These are phyloP conservation scores for Brassica balearica DNA, from an alignment of 441 rosid genomes.

Conservation along the genomic window DNA sequence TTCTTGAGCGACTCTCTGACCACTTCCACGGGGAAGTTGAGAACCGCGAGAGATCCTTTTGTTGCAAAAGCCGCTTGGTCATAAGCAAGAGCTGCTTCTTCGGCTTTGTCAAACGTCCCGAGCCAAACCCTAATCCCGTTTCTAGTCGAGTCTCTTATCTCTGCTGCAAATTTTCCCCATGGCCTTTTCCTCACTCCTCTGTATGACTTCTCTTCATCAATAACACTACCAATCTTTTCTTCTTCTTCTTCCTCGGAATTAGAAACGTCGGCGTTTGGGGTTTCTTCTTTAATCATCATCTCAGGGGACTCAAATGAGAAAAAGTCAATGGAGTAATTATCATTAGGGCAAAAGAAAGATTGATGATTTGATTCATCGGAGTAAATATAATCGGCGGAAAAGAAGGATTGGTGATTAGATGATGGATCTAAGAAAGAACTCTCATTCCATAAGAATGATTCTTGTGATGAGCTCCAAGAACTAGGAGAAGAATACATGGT, in stretches of 20 bases:
- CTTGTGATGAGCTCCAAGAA: conserved; percentile 47
- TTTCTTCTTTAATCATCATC: conserved; percentile 20
- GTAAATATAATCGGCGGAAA: conserved; percentile 6
- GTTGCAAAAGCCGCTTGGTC: too few species aligned
- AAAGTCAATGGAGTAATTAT: conserved; percentile 28
- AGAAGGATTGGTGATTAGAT: conserved; percentile 33
- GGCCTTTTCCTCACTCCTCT: too few species aligned
- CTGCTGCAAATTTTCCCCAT: too few species aligned
- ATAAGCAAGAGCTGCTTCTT: too few species aligned
- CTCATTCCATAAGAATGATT: conserved; percentile 36
- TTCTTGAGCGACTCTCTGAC: too few species aligned
- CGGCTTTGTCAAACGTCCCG: too few species aligned
- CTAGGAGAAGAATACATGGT: conserved; percentile 40
- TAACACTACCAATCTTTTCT: too few species aligned
- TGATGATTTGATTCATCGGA: conserved; percentile 30
- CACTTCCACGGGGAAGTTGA: too few species aligned
- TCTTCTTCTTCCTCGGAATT: conserved; percentile 38
- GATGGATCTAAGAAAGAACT: conserved; percentile 35
- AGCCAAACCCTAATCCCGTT: too few species aligned
- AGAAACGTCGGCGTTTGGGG: conserved; percentile 25
- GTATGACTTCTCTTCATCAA: too few species aligned
- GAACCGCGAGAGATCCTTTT: too few species aligned
- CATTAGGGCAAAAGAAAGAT: conserved; percentile 19
- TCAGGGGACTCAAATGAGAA: conserved; percentile 53
- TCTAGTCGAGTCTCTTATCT: too few species aligned